Evolutionary conservation across 176 grass and related monocot species (phyloP).

Genomic region (Cenchrus americanus): DNA sequence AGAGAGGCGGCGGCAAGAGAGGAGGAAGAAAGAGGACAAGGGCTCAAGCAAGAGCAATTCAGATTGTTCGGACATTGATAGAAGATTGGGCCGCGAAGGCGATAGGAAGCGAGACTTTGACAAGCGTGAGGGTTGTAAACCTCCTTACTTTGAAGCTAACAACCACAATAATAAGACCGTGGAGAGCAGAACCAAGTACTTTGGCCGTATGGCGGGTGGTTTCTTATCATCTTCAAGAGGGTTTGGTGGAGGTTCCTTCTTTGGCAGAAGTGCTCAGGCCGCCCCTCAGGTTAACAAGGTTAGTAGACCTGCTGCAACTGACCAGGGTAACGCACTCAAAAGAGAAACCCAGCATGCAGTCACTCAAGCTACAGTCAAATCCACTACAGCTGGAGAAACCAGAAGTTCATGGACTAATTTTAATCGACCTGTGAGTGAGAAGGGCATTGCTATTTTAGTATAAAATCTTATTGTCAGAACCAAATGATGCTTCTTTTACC

Average conservation of each 20-base stretch:
- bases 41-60: conserved; percentile 91
- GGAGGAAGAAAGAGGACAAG: conserved; percentile 88
- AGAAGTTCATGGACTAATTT: conserved; percentile 51
- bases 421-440: conserved; percentile 73
- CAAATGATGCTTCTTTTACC: conserved; percentile 27
- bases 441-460: conserved; percentile 19
- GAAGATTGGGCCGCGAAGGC: conserved; percentile 53
- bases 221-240: conserved; percentile 76
- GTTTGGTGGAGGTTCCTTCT: conserved; percentile 62
- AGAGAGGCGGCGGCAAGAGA: conserved; percentile 65
- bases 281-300: conserved; percentile 58
- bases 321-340: conserved; percentile 63
- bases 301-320: conserved; percentile 45
- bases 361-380: conserved; percentile 36
- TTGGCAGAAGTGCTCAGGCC: conserved; percentile 67
- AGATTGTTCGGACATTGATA: conserved; percentile 79
- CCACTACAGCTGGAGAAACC: conserved; percentile 60
- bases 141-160: conserved; percentile 47
- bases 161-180: conserved; percentile 45
- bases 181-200: conserved; percentile 66
- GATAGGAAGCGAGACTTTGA: conserved; percentile 61
- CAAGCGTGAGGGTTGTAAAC: conserved; percentile 56
- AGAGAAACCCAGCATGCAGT: conserved; percentile 59
- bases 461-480: conserved; percentile 16
- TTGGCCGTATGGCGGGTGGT: conserved; percentile 66